Conservation (phyloP, 1,139 yeast species). For the Debaryomycetaceae sp. region DNA sequence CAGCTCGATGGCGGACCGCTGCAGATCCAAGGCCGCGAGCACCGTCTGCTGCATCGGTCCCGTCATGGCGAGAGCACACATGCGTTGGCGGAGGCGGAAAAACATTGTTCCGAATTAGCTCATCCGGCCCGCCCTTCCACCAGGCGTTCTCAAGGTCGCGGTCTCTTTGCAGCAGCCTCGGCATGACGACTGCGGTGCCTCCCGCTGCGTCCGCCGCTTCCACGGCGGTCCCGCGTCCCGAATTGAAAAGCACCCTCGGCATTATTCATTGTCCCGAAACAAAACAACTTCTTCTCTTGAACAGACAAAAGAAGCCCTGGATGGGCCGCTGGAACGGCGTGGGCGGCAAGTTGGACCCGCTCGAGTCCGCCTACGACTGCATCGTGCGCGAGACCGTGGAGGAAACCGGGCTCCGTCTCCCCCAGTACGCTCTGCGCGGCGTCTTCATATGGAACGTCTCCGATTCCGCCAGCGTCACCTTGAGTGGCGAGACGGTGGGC, state of each 20-base stretch:
- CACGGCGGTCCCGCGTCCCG: background rate
- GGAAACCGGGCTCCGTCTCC: slow-evolving; percentile 29
- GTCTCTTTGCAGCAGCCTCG: too few species aligned
- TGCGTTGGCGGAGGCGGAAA: too few species aligned
- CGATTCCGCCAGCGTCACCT: slow-evolving; percentile 6
- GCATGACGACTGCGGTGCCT: too few species aligned
- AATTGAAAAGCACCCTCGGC: slow-evolving; percentile 26
- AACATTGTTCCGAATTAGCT: too few species aligned
- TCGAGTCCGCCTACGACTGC: slow-evolving; percentile 28
- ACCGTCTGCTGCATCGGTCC: background rate
- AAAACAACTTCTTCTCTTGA: slow-evolving; percentile 23
- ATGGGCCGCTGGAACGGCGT: slow-evolving; percentile 46
- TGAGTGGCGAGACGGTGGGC: slow-evolving; percentile 13
- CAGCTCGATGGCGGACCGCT: background rate
- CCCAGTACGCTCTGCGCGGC: slow-evolving; percentile 23
- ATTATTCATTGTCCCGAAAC: slow-evolving; percentile 25
- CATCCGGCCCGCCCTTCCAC: too few species aligned
- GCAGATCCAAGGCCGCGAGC: background rate
- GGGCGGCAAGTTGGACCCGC: slow-evolving; percentile 33
- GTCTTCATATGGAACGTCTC: slow-evolving; percentile 25
- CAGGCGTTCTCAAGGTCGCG: too few species aligned
- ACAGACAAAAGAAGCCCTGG: slow-evolving; percentile 37
- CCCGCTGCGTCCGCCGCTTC: background rate
- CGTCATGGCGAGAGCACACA: too few species aligned
- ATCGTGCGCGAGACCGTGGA: slow-evolving; percentile 34